These are phyloP conservation scores for Ormosia emarginata DNA, from an alignment of 306 rosid genomes.

Conservation along the genomic window DNA sequence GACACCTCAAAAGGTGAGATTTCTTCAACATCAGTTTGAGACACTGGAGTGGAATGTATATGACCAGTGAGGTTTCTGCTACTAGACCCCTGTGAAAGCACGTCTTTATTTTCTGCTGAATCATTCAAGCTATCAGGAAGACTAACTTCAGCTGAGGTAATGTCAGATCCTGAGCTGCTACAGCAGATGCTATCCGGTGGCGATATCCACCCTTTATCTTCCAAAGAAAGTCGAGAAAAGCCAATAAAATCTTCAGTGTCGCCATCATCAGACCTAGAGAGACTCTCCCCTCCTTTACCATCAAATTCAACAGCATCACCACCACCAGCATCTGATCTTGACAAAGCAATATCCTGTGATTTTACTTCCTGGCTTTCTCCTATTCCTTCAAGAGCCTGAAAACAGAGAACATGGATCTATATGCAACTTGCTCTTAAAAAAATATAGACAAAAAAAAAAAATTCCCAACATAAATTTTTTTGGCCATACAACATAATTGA, in stretches of 20 bases:
- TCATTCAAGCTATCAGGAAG: slow-evolving; percentile 67
- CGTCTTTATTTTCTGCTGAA: slow-evolving; percentile 48
- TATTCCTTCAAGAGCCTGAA: slow-evolving; percentile 96
- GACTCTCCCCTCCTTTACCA: slow-evolving; percentile 62
- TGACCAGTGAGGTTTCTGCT: slow-evolving; percentile 33
- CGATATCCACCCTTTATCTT: slow-evolving; percentile 85
- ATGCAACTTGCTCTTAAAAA: slow-evolving; percentile 1
- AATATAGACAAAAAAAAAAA: neutral
- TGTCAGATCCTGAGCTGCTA: slow-evolving; percentile 67
- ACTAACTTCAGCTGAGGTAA: slow-evolving; percentile 46
- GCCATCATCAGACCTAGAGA: slow-evolving; percentile 49
- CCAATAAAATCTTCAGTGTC: slow-evolving; percentile 48
- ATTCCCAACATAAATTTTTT: neutral
- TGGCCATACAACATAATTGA: neutral
- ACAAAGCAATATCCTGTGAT: slow-evolving; percentile 60
- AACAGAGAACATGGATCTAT: slow-evolving; percentile 10
- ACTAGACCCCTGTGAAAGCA: slow-evolving; percentile 42
- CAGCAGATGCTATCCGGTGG: slow-evolving; percentile 85
- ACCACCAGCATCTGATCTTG: slow-evolving; percentile 59
- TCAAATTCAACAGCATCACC: slow-evolving; percentile 58
- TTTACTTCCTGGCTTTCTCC: slow-evolving; percentile 91
- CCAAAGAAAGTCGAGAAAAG: slow-evolving; percentile 55
- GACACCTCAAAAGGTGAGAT: slow-evolving; percentile 39
- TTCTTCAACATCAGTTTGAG: slow-evolving; percentile 43
- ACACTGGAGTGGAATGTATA: slow-evolving; percentile 29